Conservation (phyloP, 129 eudicot genomes). For the Oenanthe sinensis region DNA sequence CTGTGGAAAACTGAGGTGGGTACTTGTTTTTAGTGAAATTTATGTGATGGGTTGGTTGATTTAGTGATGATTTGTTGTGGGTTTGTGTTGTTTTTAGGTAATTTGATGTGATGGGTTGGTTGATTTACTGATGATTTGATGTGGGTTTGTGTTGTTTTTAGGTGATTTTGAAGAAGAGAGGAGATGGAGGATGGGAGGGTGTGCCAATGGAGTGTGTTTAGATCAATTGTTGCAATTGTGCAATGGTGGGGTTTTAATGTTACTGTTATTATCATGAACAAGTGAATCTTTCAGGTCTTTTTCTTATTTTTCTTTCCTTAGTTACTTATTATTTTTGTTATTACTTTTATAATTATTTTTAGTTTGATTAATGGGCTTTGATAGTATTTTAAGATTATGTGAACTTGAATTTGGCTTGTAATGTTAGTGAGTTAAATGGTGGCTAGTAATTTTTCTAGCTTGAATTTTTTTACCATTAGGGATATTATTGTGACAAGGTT, state of each 20-base stretch:
- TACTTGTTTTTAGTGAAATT: no score
- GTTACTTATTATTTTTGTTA: background rate
- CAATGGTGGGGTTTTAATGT: conserved; percentile 99
- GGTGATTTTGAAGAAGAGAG: conserved; percentile 3
- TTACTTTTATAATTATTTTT: no score
- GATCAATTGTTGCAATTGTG: conserved; percentile 69
- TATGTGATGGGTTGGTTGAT: no score
- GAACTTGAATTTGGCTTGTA: background rate
- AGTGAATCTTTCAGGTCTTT: conserved; percentile 96
- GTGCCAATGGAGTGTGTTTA: conserved; percentile 74
- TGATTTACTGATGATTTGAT: conserved; percentile 13
- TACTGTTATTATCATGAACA: conserved; percentile 95
- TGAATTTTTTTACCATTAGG: background rate
- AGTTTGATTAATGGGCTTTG: background rate
- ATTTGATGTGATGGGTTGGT: conserved; percentile 2
- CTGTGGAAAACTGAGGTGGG: no score
- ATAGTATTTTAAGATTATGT: no score
- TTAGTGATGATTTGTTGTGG: conserved; percentile 8
- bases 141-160: conserved; percentile 16
- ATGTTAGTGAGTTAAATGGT: background rate
- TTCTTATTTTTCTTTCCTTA: background rate
- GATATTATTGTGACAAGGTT: background rate
- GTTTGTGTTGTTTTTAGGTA: conserved; percentile 6
- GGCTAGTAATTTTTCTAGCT: background rate
- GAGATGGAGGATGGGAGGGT: conserved; percentile 64